Conservation (phyloP, 2,329 filamentous ascomycete genomes). For the Aspergillus sp. region DNA sequence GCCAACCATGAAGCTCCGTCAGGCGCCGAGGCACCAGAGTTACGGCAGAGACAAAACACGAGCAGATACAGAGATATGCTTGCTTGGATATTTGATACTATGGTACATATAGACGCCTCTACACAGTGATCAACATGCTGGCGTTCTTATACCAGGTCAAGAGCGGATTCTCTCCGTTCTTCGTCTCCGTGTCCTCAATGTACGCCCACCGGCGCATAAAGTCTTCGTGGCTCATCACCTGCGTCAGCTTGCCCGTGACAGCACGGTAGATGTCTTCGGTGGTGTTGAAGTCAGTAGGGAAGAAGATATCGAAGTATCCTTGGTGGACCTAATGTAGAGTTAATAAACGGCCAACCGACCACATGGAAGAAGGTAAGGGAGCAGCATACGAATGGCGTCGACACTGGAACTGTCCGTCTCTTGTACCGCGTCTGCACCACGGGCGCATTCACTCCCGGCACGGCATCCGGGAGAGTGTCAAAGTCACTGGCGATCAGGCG, state of each 20-base stretch:
- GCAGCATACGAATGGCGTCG: conserved; percentile 79
- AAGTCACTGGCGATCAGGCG: conserved; percentile 90
- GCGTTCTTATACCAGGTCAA: conserved; percentile 95
- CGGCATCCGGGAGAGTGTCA: conserved; percentile 77
- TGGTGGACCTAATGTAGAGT: conserved; percentile 73
- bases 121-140: conserved; percentile 86
- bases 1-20: background rate
- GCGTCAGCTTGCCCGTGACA: conserved; percentile 87
- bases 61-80: background rate
- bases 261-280: conserved; percentile 91
- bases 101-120: conserved; percentile 11
- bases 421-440: conserved; percentile 95
- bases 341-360: conserved; percentile 6
- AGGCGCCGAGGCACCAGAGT: background rate
- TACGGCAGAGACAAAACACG: background rate
- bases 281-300: conserved; percentile 91
- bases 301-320: conserved; percentile 98
- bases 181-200: conserved; percentile 83
- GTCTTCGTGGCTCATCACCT: conserved; percentile 81
- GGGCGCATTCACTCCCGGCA: conserved; percentile 83
- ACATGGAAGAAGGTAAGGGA: background rate
- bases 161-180: conserved; percentile 89
- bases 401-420: conserved; percentile 82
- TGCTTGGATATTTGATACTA: conserved; percentile 3
- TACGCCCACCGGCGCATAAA: conserved; percentile 90